Evolutionary conservation across 768 basidiomycete species (phyloP).

Genomic region (Russula sp.): DNA sequence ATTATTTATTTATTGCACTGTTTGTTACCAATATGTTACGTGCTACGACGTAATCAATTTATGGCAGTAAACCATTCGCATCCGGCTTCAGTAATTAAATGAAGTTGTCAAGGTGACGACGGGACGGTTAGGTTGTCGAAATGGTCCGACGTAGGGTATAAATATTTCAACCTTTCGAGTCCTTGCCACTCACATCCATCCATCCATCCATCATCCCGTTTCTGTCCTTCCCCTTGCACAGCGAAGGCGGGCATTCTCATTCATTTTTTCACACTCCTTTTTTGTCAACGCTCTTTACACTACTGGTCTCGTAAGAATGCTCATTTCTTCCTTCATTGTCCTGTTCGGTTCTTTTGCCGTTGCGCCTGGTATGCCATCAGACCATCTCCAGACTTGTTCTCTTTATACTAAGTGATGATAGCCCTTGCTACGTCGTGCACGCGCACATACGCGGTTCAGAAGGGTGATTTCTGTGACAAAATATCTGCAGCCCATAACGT

Average conservation of each 20-base stretch:
- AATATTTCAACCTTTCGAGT: not conserved
- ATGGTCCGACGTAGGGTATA: not conserved
- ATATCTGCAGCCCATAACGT: conserved; percentile 58
- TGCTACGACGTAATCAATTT: not conserved
- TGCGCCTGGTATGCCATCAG: not conserved
- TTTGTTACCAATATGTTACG: not conserved
- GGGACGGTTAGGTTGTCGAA: too few species aligned
- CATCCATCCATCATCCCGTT: not conserved
- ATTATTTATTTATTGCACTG: not conserved
- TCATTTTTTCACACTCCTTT: conserved; percentile 12
- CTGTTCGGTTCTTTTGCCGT: not conserved
- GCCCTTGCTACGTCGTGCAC: conserved; percentile 37
- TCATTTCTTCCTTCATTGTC: not conserved
- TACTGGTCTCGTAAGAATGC: not conserved
- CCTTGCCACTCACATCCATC: too few species aligned
- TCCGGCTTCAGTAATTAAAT: too few species aligned
- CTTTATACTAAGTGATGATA: not conserved
- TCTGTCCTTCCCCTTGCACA: not conserved
- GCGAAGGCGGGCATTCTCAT: not conserved
- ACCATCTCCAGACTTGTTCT: not conserved
- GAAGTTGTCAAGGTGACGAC: not conserved
- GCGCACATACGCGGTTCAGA: conserved; percentile 53
- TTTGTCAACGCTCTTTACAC: not conserved
- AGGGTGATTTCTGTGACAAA: conserved; percentile 58
- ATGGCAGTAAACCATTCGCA: not conserved